Base-by-base conservation (phyloP, 371 early-diverging fungal genomes). In the Agmasoma carcini region DNA sequence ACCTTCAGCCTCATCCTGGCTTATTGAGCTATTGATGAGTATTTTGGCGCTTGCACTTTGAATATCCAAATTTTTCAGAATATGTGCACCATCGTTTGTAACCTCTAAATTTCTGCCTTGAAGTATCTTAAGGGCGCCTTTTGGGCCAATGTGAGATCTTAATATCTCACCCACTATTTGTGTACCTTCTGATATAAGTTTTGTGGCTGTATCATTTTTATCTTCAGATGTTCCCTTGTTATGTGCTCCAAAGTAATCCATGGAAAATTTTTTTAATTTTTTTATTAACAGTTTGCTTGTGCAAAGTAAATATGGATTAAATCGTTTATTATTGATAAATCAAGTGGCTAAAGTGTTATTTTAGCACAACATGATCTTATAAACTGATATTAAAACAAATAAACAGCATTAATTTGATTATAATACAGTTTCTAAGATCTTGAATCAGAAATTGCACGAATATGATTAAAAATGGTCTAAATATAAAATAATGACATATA, bases 41-140 rank as follows among this genome's bases (percentile, higher is more conserved):
- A 98, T 88, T 76, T 91, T 90, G 59, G 97, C 95, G 31, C 92
- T 89, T 3, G 96, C 86, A 71, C 90, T 90, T 75, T 94, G 92
- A 36, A 96, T 81, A 14, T 86, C 84, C 60, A 96, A 87, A 38
- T 88, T 88, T 74, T 94, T 94, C 40, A 98, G 79, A 69, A 98
- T 93, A 30, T 95, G 95, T 14, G 99, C 99, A 47, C 99, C 99
- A 76, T 98, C 99, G 78, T 98, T 98, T 12, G 99, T 93, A 39
- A 95, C 91, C 66, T 85, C 78, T 65, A 91, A 82, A 61, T 85
- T 82, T 57, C 84, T 86, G 7, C 77, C 67, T 31, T 85, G 78
- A 48, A 93, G 85, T 73, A 92, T 88, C 71, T 95, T 84, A 63
- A 92, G 87, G 79, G 81, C 81, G 45, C 83, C 83, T 61, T 80